Evolutionary conservation across 1,284 basidiomycete species (phyloP).

Genomic region (Trametes versicolor): DNA sequence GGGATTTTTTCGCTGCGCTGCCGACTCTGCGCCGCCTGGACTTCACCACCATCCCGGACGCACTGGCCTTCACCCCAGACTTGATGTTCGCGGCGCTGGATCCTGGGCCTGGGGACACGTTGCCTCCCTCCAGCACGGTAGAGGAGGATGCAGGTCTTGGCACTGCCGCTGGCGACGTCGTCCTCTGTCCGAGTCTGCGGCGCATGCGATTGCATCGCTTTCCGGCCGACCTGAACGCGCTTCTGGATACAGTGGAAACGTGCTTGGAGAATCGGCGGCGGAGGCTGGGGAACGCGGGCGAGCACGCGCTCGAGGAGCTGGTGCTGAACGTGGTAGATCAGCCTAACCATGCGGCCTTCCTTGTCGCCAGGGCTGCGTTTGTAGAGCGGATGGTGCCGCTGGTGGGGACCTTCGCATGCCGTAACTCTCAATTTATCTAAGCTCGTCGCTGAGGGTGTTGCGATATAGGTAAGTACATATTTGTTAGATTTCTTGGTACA

Average conservation of each 20-base stretch:
- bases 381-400: background rate
- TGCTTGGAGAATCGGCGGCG: constrained; percentile 1
- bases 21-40: background rate
- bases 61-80: background rate
- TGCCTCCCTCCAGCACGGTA: background rate
- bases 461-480: too few relatives aligned
- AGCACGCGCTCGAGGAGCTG: background rate
- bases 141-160: background rate
- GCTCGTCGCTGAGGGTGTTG: too few relatives aligned
- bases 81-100: background rate
- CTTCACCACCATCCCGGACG: background rate
- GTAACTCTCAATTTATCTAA: too few relatives aligned
- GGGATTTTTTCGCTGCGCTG: background rate
- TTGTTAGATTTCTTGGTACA: too few relatives aligned
- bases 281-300: background rate
- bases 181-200: background rate
- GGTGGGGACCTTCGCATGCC: background rate
- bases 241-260: background rate
- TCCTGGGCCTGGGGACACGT: background rate
- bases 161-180: background rate
- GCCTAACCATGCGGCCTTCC: background rate
- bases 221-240: background rate
- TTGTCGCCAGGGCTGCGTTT: background rate
- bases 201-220: too few relatives aligned
- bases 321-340: background rate